Percentiles rank a stretch among this genome's conserved stretches.
Conservation (phyloP, 2,329 filamentous ascomycete genomes). For the Colletotrichum sp. region DNA sequence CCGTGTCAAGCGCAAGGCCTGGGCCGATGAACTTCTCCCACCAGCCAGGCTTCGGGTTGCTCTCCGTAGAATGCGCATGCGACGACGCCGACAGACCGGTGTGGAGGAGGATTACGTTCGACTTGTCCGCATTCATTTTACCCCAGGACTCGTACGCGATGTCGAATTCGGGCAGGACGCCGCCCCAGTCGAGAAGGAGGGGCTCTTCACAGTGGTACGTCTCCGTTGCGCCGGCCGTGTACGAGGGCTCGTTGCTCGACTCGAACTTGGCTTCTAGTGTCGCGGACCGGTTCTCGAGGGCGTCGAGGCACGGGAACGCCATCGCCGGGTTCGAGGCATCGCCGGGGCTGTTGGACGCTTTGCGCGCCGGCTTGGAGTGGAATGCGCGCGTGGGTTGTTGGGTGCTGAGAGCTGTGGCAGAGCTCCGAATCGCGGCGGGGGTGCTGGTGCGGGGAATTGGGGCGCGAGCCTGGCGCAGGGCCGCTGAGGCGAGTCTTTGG, state of each 20-base stretch:
- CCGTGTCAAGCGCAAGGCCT: slow-evolving; percentile 82
- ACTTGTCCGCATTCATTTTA: slow-evolving; percentile 75
- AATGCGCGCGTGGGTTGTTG: slow-evolving; percentile 11
- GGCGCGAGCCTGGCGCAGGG: slow-evolving; percentile 19
- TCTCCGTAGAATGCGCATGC: slow-evolving; percentile 89
- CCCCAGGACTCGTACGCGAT: slow-evolving; percentile 97
- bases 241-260: slow-evolving; percentile 85
- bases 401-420: background rate
- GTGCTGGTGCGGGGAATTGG: background rate
- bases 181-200: slow-evolving; percentile 91
- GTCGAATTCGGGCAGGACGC: slow-evolving; percentile 85
- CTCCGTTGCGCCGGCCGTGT: slow-evolving; percentile 87
- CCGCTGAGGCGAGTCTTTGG: slow-evolving; percentile 18
- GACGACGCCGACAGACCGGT: slow-evolving; percentile 97
- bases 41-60: slow-evolving; percentile 91
- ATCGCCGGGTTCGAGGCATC: slow-evolving; percentile 80
- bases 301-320: slow-evolving; percentile 89
- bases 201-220: slow-evolving; percentile 76
- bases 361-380: slow-evolving; percentile 17
- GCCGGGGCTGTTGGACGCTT: slow-evolving; percentile 28
- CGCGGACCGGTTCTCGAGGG: slow-evolving; percentile 78
- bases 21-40: slow-evolving; percentile 99
- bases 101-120: slow-evolving; percentile 90
- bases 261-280: slow-evolving; percentile 72
- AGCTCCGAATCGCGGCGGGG: slow-evolving; percentile 5